A percentile compares a stretch with the other conserved stretches of the same genome.
Conservation (phyloP, 2,329 filamentous ascomycete species). For the Colletotrichum shisoi region DNA sequence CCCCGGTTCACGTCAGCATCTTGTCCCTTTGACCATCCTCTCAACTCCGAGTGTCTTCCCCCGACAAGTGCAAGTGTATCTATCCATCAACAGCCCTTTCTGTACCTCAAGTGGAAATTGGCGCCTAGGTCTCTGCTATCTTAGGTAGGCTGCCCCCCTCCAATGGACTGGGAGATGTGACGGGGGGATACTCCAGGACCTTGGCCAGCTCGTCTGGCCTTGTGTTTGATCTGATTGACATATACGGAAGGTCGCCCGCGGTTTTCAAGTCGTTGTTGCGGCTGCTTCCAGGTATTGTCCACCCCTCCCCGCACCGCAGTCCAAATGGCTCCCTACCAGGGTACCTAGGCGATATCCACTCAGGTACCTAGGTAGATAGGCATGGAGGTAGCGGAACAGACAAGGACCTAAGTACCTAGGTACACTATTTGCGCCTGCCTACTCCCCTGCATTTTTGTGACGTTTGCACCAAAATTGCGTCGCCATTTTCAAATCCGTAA, state of each 20-base stretch:
- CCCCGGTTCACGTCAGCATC: too few relatives aligned
- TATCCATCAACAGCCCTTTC: too few relatives aligned
- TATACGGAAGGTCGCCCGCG: background rate
- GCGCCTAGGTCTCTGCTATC: slow-evolving; percentile 8
- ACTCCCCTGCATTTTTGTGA: slow-evolving; percentile 25
- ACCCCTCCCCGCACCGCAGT: background rate
- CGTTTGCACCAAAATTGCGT: slow-evolving; percentile 38
- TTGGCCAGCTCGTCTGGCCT: background rate
- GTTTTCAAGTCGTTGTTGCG: slow-evolving; percentile 17
- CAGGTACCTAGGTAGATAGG: too few relatives aligned
- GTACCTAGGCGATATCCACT: background rate
- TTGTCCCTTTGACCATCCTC: background rate
- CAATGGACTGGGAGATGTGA: background rate
- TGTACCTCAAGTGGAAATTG: background rate
- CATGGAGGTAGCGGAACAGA: too few relatives aligned
- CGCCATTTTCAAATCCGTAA: slow-evolving; percentile 24
- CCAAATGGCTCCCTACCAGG: background rate
- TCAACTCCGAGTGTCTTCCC: background rate
- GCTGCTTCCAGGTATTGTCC: slow-evolving; percentile 12
- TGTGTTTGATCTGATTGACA: slow-evolving; percentile 5
- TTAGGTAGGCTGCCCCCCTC: background rate
- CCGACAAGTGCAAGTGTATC: background rate
- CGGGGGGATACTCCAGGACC: background rate
- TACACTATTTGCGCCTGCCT: too few relatives aligned
- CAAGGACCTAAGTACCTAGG: too few relatives aligned